A percentile compares a stretch with the other conserved stretches of the same genome.
phyloP scores from a whole-genome alignment of 495 filamentous ascomycete genomes.

The Neurospora tetrasperma region DNA sequence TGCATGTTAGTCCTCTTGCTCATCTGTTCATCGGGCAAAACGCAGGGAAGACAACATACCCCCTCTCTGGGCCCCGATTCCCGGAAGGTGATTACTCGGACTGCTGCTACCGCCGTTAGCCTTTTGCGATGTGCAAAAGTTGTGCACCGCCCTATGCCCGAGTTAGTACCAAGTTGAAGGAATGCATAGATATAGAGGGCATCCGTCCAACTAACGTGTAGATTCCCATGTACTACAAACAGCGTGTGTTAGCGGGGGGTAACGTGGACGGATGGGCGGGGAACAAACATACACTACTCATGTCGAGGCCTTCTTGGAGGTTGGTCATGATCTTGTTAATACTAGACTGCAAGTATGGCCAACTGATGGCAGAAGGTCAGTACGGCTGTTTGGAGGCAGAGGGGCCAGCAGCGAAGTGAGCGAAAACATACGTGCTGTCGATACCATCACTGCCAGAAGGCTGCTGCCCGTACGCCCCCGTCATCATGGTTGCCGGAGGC shows the following conservation, averaged over 20 bases:
- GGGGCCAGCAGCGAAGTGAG: background rate
- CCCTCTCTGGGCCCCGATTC: constrained; percentile 57
- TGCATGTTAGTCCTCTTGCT: constrained; percentile 5
- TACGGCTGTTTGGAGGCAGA: background rate
- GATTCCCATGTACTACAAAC: constrained; percentile 75
- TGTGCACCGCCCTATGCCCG: constrained; percentile 70
- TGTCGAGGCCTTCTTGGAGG: constrained; percentile 83
- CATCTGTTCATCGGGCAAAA: background rate
- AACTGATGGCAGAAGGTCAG: constrained; percentile 41
- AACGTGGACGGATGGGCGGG: background rate
- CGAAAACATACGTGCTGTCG: constrained; percentile 59
- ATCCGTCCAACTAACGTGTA: constrained; percentile 61
- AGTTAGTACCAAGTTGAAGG: constrained; percentile 16
- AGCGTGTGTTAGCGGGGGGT: constrained; percentile 5
- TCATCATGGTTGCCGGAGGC: constrained; percentile 13
- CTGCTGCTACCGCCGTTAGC: constrained; percentile 42
- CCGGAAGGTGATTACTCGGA: constrained; percentile 5
- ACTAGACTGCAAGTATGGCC: constrained; percentile 77
- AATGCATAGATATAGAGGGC: background rate
- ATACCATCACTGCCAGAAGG: constrained; percentile 68
- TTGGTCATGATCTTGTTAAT: constrained; percentile 89
- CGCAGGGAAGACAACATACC: constrained; percentile 41
- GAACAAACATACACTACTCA: constrained; percentile 58
- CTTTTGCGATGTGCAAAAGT: constrained; percentile 98
- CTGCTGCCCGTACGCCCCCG: constrained; percentile 35